A percentile compares a stretch with the other conserved stretches of the same genome.
Evolutionary conservation across 345 rosid species (phyloP).

Genomic region (Firmiana major): DNA sequence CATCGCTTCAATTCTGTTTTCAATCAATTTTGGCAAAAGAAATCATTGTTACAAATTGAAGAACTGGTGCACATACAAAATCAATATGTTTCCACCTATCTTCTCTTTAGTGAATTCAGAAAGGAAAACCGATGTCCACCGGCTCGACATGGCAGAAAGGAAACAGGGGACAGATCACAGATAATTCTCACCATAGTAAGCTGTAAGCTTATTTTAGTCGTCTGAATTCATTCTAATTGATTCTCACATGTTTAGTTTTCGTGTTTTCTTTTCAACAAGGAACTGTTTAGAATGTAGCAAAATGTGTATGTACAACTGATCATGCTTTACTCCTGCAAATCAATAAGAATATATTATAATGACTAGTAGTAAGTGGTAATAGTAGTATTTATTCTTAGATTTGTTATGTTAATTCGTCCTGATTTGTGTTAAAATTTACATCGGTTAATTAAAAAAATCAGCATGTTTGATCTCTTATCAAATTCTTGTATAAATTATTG

Average conservation of each 20-base stretch:
- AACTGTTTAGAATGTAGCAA: not conserved
- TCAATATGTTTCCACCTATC: not conserved
- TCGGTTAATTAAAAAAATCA: no score
- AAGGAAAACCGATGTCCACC: not conserved
- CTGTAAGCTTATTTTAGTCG: not conserved
- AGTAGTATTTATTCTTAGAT: no score
- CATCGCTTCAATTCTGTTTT: not conserved
- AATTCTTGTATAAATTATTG: no score
- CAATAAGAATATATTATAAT: not conserved
- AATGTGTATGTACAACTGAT: not conserved
- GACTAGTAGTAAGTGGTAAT: no score
- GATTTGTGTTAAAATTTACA: no score
- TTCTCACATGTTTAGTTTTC: not conserved
- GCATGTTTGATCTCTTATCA: no score
- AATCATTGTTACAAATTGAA: not conserved
- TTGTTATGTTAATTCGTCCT: no score
- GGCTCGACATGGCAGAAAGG: not conserved
- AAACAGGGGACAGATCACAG: not conserved
- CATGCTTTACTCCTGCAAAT: not conserved
- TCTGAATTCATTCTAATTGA: not conserved
- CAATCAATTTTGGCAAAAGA: not conserved
- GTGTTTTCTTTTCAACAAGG: not conserved
- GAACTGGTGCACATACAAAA: not conserved
- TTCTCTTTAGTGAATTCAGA: not conserved
- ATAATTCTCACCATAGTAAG: not conserved